Conservation (phyloP, 2,329 filamentous ascomycete genomes). For the Verticillium isaacii region DNA sequence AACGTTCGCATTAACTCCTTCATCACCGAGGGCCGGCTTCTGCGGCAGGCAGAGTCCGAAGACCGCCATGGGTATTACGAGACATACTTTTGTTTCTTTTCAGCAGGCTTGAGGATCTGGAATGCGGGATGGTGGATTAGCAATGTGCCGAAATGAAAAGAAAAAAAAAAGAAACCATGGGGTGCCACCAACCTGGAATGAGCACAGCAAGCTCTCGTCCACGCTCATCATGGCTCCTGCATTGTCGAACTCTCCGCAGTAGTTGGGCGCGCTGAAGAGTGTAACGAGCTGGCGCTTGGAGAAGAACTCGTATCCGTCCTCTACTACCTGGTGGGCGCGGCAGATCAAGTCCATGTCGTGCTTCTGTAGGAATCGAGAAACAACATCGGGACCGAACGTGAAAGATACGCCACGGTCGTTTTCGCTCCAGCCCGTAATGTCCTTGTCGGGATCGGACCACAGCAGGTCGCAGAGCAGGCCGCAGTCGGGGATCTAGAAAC, state of each 20-base stretch:
- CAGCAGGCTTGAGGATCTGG: conserved; percentile 96
- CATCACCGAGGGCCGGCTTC: conserved; percentile 63
- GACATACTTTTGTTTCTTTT: conserved; percentile 99
- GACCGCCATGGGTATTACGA: conserved; percentile 65
- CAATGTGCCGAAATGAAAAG: not conserved
- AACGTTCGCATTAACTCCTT: conserved; percentile 68
- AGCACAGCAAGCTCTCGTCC: conserved; percentile 96
- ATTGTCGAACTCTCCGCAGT: conserved; percentile 99
- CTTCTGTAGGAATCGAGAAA: conserved; percentile 95
- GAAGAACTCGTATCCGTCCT: conserved; percentile 99
- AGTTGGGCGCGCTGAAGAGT: conserved; percentile 96
- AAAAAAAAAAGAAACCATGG: no score
- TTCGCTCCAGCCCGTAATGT: conserved; percentile 98
- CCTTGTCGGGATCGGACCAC: conserved; percentile 99
- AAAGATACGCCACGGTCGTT: conserved; percentile 98
- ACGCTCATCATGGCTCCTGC: conserved; percentile 99
- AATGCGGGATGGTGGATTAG: conserved; percentile 6
- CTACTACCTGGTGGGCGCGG: conserved; percentile 96
- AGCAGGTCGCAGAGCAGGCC: conserved; percentile 95
- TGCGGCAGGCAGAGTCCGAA: conserved; percentile 60
- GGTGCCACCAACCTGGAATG: conserved; percentile 74
- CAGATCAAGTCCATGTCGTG: conserved; percentile 99
- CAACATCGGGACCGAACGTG: conserved; percentile 95
- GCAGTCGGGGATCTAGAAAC: conserved; percentile 87
- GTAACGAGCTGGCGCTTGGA: conserved; percentile 97